Conservation (phyloP, 179 eudicot species). For the Pouteria campechiana region DNA sequence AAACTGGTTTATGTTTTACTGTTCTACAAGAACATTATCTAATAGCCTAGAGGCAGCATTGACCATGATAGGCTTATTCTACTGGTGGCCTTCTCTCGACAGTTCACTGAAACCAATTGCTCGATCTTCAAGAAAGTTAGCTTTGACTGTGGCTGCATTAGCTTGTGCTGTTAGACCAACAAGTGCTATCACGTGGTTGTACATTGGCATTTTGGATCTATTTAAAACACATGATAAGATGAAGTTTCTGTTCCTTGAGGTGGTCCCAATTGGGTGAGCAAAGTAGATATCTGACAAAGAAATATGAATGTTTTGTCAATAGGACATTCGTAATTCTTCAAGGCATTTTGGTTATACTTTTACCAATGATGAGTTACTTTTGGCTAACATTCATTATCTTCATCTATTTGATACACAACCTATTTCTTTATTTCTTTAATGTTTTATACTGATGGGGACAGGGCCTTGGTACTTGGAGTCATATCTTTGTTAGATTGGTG, state of each 20-base stretch:
- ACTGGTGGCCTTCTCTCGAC: constrained; percentile 97
- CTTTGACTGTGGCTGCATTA: constrained; percentile 65
- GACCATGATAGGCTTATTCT: constrained; percentile 65
- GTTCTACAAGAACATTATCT: constrained; percentile 76
- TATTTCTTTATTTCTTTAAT: no score
- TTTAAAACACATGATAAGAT: constrained; percentile 33
- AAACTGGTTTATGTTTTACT: constrained; percentile 97
- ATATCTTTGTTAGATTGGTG: constrained; percentile 57
- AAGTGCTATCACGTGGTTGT: constrained; percentile 87
- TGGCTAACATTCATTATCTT: no score
- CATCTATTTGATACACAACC: no score
- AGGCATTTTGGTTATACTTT: no score
- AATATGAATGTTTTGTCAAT: no score
- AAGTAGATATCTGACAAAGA: no score
- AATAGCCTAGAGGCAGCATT: constrained; percentile 94
- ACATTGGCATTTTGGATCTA: constrained; percentile 69
- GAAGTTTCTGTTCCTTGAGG: constrained; percentile 68
- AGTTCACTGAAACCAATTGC: constrained; percentile 17
- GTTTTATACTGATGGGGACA: constrained; percentile 22
- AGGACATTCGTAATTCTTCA: no score
- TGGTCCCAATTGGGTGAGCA: constrained; percentile 76
- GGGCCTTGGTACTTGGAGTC: constrained; percentile 53
- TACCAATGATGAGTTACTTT: no score
- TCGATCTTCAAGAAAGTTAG: constrained; percentile 55
- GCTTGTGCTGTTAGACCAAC: constrained; percentile 95